Evolutionary conservation across 331 rosid species (phyloP).

Genomic region (Quercus lobata): DNA sequence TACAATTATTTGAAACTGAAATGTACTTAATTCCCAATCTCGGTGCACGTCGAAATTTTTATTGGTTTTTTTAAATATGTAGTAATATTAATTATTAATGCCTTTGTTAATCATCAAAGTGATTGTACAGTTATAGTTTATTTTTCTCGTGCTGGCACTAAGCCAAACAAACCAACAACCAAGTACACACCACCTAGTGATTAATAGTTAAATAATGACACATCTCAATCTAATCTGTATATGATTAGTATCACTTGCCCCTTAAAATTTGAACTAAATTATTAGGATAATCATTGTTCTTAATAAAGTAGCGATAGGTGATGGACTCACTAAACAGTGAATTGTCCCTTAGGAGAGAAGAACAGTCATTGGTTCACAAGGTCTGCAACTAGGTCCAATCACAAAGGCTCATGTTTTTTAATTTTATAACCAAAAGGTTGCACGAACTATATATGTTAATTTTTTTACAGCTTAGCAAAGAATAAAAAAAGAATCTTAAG

Average conservation of each 20-base stretch:
- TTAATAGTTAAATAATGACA: conserved; percentile 26
- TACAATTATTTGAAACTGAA: neutral
- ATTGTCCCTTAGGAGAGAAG: neutral
- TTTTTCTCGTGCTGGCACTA: conserved; percentile 47
- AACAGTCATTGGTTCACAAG: neutral
- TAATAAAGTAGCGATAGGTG: conserved; percentile 11
- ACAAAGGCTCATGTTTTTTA: neutral
- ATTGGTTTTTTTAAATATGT: neutral
- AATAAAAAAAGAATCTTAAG: neutral
- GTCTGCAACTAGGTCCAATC: neutral
- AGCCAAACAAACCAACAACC: conserved; percentile 25
- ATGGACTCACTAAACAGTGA: conserved; percentile 19
- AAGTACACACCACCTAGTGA: conserved; percentile 31
- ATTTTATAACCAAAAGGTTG: neutral
- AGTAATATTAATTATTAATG: neutral
- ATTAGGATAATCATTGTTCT: conserved; percentile 28
- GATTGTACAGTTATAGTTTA: neutral
- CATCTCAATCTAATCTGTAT: conserved; percentile 31
- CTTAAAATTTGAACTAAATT: conserved; percentile 8
- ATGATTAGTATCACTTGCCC: conserved; percentile 14
- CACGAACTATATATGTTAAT: neutral
- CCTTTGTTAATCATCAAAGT: conserved; percentile 19
- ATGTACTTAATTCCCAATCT: conserved; percentile 1
- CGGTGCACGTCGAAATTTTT: conserved; percentile 5
- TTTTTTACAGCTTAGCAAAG: neutral